Evolutionary conservation across 768 basidiomycete species (phyloP), one percentile per base, ranked within the genome.

Genomic region (Porpolomopsis calyptriformis): DNA sequence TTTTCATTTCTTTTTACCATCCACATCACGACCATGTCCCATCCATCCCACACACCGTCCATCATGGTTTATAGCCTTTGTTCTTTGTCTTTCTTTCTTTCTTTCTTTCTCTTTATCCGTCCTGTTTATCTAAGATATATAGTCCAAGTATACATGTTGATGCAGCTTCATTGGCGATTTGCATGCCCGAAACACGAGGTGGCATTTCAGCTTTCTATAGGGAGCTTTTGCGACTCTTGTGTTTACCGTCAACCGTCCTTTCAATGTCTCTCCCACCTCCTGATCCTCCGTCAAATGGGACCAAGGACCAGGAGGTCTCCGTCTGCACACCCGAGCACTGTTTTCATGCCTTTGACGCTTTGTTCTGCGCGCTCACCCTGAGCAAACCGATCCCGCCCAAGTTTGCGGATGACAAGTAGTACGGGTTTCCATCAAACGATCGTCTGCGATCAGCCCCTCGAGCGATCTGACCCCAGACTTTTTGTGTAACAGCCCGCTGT

Each of bases 391-490:
- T 85, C 46, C 57, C 70, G 12, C 79, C 85, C 36, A 59, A 64
- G 47, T 91, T 90, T 59, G 60, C 72, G 11, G 74, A 88, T 51
- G 79, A 82, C 46, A 82, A 85, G 62, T 92, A 80, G 90, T 93
- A 61, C 57, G 82, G 9, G n/a, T 16, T 29, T 36, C n/a, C 20
- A 22, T 9, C 22, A 11, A 47, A 37, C 16, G 5, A 24, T n/a
- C n/a, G n/a, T n/a, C n/a, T n/a, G 39, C 34, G 26, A 23, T 24
- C 12, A 29, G 16, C 12, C 3, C 24, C 8, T 23, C 10, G 41
- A 19, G 12, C 12, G 33, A 22, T n/a, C 45, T 27, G 26, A 18
- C 33, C 26, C 20, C 31, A 49, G 9, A 44, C 46, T 14, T 22
- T 50, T 14, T 4, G 25, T 45, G 19, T 35, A 27, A 36, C 52